A percentile compares a stretch with the other conserved stretches of the same genome.
Evolutionary conservation across 257 asterid genomes (phyloP).

Genomic region (Parsonsia alboflavescens): DNA sequence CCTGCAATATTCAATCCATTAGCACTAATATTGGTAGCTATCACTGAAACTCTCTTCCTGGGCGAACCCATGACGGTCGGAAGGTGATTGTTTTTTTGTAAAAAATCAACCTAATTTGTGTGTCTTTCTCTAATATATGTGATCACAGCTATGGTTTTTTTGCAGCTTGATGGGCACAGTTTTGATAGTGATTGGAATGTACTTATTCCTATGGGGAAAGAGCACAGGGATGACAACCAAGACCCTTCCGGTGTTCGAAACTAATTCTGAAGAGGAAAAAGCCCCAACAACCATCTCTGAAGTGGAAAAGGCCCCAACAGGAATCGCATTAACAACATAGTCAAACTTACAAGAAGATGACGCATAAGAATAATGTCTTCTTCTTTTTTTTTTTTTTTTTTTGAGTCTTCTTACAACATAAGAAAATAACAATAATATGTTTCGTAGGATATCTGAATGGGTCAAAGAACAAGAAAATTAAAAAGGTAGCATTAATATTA

Average conservation of each 20-base stretch:
- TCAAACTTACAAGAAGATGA: too few relatives aligned
- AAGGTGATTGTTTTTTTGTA: constrained; percentile 30
- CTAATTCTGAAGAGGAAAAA: neutral
- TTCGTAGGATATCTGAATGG: too few relatives aligned
- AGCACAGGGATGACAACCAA: constrained; percentile 16
- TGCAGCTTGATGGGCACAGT: constrained; percentile 56
- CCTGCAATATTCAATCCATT: constrained; percentile 76
- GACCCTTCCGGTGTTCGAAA: neutral
- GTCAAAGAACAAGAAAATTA: too few relatives aligned
- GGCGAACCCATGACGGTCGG: constrained; percentile 31
- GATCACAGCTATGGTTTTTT: neutral
- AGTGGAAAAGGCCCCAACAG: too few relatives aligned
- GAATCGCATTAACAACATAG: too few relatives aligned
- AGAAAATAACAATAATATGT: too few relatives aligned
- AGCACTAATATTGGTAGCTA: constrained; percentile 36
- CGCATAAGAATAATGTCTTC: too few relatives aligned
- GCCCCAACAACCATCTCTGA: too few relatives aligned
- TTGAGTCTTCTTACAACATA: too few relatives aligned
- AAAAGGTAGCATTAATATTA: too few relatives aligned
- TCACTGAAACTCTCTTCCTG: constrained; percentile 39
- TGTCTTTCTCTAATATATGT: neutral
- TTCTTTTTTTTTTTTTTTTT: too few relatives aligned
- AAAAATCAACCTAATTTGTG: too few relatives aligned
- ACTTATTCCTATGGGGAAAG: constrained; percentile 50
- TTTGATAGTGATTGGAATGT: constrained; percentile 47